Conservation (phyloP, 2,329 filamentous ascomycete genomes). For the Fusarium sp. region DNA sequence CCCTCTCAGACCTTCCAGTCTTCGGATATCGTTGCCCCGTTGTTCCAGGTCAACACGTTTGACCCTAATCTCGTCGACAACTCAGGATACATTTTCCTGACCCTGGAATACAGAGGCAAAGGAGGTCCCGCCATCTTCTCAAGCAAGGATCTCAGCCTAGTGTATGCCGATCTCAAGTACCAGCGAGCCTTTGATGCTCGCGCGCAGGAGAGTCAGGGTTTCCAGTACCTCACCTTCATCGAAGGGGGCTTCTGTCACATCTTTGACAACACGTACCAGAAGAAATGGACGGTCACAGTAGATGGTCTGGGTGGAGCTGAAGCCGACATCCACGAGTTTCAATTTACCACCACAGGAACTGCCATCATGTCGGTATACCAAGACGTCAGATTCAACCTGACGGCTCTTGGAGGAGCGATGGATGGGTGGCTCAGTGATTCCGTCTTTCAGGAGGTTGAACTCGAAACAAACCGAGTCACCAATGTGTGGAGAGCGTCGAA, state of each 20-base stretch:
- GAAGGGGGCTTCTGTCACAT: conserved; percentile 36
- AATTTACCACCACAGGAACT: conserved; percentile 34
- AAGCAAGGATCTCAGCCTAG: conserved; percentile 38
- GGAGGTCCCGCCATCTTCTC: conserved; percentile 40
- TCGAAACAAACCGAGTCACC: conserved; percentile 36
- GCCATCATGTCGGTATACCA: conserved; percentile 40
- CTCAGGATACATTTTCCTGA: conserved; percentile 35
- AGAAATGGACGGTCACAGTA: conserved; percentile 33
- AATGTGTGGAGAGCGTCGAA: conserved; percentile 43
- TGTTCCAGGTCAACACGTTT: conserved; percentile 40
- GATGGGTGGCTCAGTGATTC: conserved; percentile 40
- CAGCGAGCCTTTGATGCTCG: conserved; percentile 36
- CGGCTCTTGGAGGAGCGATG: conserved; percentile 31
- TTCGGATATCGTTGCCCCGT: conserved; percentile 31
- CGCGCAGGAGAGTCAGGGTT: conserved; percentile 25
- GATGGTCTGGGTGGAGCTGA: conserved; percentile 23
- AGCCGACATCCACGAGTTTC: conserved; percentile 41
- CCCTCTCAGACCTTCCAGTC: conserved; percentile 37
- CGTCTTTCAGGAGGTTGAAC: conserved; percentile 39
- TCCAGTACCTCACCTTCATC: conserved; percentile 39
- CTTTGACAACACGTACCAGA: conserved; percentile 37
- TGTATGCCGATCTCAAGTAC: conserved; percentile 38
- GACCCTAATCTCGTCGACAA: conserved; percentile 28
- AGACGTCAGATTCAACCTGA: conserved; percentile 40
- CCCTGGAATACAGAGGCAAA: conserved; percentile 29